Conservation (phyloP, 768 basidiomycete genomes). For the Rhodotorula diobovata region DNA sequence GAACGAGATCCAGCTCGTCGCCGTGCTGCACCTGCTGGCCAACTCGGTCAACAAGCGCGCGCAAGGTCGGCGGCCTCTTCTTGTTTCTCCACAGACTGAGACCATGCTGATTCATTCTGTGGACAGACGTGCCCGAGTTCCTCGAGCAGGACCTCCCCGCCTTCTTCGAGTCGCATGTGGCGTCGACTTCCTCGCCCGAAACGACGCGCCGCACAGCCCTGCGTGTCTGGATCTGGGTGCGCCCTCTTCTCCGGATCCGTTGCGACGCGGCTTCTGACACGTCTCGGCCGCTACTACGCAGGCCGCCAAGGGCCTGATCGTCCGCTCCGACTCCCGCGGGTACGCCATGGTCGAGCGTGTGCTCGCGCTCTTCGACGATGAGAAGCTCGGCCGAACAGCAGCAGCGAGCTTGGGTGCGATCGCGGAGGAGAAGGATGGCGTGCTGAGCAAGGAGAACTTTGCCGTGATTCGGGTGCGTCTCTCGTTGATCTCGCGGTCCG, state of each 20-base stretch:
- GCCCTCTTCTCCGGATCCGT: not conserved
- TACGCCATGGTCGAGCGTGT: conserved; percentile 60
- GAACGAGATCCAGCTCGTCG: conserved; percentile 29
- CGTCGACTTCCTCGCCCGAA: not conserved
- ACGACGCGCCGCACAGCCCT: conserved; percentile 36
- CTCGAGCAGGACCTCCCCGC: not conserved
- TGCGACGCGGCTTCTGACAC: not conserved
- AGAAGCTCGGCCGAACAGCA: conserved; percentile 62
- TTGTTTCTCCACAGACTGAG: not conserved
- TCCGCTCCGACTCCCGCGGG: conserved; percentile 64
- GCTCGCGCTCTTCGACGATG: conserved; percentile 67
- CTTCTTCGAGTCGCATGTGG: not conserved
- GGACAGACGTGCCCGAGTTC: conserved; percentile 10
- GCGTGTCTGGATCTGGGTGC: conserved; percentile 42
- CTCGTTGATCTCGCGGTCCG: too few species aligned
- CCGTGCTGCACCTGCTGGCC: not conserved
- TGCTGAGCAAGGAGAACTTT: conserved; percentile 72
- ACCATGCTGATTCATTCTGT: not conserved
- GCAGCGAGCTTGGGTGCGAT: conserved; percentile 70
- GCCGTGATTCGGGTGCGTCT: conserved; percentile 66
- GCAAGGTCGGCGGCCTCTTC: conserved; percentile 54
- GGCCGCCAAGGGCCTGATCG: conserved; percentile 74
- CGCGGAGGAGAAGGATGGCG: conserved; percentile 56
- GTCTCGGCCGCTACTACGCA: conserved; percentile 43
- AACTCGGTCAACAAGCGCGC: conserved; percentile 56